Base-by-base conservation (phyloP, 306 rosid genomes). In the Medicago truncatula region DNA sequence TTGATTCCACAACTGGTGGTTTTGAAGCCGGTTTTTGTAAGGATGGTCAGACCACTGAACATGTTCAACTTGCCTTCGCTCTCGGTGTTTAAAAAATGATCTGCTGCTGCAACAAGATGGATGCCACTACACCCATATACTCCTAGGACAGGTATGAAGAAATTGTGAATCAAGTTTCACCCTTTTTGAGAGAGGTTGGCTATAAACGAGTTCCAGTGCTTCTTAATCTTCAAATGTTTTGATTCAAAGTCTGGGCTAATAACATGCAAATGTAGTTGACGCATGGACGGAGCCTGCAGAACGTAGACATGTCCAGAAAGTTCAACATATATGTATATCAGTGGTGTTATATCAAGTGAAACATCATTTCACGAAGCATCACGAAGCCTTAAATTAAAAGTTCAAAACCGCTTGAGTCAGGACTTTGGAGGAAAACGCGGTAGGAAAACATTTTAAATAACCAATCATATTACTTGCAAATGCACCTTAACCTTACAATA, bases 1-100 rank as follows among this genome's bases (percentile, higher is more conserved):
- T 92, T 3, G 97, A 92, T 79, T 92, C 97, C 21, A 92, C 93
- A 1, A 86, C 97, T 41, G 97, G 97, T 67, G 97, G 93, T 80
- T 92, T 92, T 70, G 96, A 90, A 75, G 97, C 96, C 54, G 97
- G 97, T 58, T 90, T 92, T 57, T 92, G 96, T 3, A 92, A 92
- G 92, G 96, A 92, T 57, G 97, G 97, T 6, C 97, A 92, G 86
- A 92, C 97, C 8, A 96, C 96, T 85, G 97, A 92, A 58, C 97
- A 92, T 34, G 36, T 5, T 31, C 36, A 3, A 4, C 36, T 31
- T 31, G 36, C 36, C 36, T 31, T 31, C 36, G 6, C 97, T 15
- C 97, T 92, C 61, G 97, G 97, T 66, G 97, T 90, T 20, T 90
- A 10, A 88, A 96, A 92, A 72, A 92, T 92, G 97, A 92, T 92